These are phyloP conservation scores for Smallanthus sonchifolius DNA, from an alignment of 129 eudicot genomes.

Conservation along the genomic window DNA sequence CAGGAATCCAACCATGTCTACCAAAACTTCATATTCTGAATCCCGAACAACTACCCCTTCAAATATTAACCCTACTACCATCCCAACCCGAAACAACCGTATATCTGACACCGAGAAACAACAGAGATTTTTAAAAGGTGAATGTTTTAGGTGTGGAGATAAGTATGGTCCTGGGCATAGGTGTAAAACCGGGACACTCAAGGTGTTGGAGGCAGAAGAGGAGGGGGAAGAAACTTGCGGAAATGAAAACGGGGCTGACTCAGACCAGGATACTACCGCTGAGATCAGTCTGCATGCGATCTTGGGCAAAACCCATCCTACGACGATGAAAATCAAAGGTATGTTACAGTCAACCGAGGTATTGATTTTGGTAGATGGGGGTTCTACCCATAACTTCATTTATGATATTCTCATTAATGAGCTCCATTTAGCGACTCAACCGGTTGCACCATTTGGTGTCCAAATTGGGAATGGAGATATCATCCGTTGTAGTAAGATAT, in stretches of 20 bases:
- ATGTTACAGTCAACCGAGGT: background rate
- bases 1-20: background rate
- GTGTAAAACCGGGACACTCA: background rate
- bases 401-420: background rate
- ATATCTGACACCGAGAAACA: background rate
- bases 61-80: background rate
- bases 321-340: background rate
- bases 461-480: background rate
- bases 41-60: background rate
- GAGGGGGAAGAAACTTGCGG: background rate
- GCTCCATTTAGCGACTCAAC: background rate
- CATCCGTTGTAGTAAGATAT: background rate
- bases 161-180: too few relatives aligned
- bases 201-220: slow-evolving; percentile 7
- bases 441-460: background rate
- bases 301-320: background rate
- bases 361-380: background rate
- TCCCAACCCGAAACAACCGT: background rate
- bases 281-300: background rate
- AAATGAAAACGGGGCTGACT: background rate
- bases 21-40: background rate
- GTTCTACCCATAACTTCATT: background rate
- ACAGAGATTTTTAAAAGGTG: background rate
- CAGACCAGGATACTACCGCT: background rate
- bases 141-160: too few relatives aligned